Percentiles rank a stretch among this genome's conserved stretches.
Evolutionary conservation across 2,329 filamentous ascomycete genomes (phyloP).

Genomic region (Incumbomyces lentus): DNA sequence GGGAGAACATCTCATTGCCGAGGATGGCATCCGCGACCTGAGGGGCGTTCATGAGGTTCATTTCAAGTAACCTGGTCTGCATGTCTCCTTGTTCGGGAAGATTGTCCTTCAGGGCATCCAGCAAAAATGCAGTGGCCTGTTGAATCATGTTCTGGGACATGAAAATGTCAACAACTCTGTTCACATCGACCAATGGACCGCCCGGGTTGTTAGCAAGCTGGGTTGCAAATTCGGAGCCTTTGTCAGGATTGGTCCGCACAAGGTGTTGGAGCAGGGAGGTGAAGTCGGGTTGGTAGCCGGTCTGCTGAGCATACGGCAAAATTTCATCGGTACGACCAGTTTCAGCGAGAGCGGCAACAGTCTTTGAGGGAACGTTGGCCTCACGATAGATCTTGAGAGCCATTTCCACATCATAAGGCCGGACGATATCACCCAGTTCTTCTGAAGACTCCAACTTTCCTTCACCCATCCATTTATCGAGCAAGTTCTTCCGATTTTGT

Average conservation of each 20-base stretch:
- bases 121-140: slow-evolving; percentile 92
- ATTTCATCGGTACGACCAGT: slow-evolving; percentile 97
- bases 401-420: slow-evolving; percentile 76
- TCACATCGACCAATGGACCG: slow-evolving; percentile 79
- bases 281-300: slow-evolving; percentile 90
- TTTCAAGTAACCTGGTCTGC: slow-evolving; percentile 90
- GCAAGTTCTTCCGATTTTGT: slow-evolving; percentile 86
- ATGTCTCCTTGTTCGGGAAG: slow-evolving; percentile 84
- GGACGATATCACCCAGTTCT: slow-evolving; percentile 88
- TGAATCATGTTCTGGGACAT: slow-evolving; percentile 96
- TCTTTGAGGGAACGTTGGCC: slow-evolving; percentile 84
- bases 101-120: slow-evolving; percentile 92
- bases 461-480: slow-evolving; percentile 97
- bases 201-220: slow-evolving; percentile 80
- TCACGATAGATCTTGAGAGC: slow-evolving; percentile 84
- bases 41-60: slow-evolving; percentile 93
- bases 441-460: slow-evolving; percentile 94
- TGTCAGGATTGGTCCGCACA: slow-evolving; percentile 80
- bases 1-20: slow-evolving; percentile 95
- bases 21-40: slow-evolving; percentile 97
- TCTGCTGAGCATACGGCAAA: slow-evolving; percentile 74
- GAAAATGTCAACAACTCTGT: slow-evolving; percentile 95
- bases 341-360: slow-evolving; percentile 88
- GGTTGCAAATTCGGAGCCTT: slow-evolving; percentile 90
- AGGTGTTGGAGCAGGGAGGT: slow-evolving; percentile 87